Conservation (phyloP, 352 stramenopile genomes). For the Globisporangium recalcitrans region DNA sequence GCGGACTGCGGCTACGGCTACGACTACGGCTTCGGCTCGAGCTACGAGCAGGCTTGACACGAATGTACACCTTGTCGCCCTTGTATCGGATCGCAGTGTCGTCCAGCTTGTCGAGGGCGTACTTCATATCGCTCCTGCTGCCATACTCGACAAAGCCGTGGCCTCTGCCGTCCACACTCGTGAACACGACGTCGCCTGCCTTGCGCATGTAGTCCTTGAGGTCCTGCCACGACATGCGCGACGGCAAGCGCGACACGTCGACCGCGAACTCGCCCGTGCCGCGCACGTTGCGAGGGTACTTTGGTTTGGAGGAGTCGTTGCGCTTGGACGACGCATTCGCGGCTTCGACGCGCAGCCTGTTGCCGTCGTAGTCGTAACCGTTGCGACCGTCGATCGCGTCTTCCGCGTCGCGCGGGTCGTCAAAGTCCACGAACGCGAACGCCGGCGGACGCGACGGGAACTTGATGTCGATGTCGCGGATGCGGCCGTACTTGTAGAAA, state of each 20-base stretch:
- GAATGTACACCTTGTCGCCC: slow-evolving; percentile 46
- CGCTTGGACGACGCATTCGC: slow-evolving; percentile 33
- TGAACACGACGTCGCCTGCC: slow-evolving; percentile 58
- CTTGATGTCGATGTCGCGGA: slow-evolving; percentile 64
- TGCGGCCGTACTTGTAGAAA: slow-evolving; percentile 70
- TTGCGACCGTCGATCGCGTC: slow-evolving; percentile 49
- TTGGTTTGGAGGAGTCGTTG: slow-evolving; percentile 12
- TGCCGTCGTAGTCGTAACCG: slow-evolving; percentile 56
- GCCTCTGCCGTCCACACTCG: slow-evolving; percentile 65
- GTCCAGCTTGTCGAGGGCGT: slow-evolving; percentile 61
- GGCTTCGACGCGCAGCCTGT: slow-evolving; percentile 49
- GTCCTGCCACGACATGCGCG: slow-evolving; percentile 56
- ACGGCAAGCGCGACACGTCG: slow-evolving; percentile 49
- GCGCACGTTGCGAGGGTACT: slow-evolving; percentile 41
- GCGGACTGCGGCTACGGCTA: slow-evolving; percentile 26
- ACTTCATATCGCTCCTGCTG: slow-evolving; percentile 68
- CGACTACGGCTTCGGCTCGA: slow-evolving; percentile 33
- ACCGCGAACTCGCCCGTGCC: slow-evolving; percentile 53
- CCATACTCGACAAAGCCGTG: slow-evolving; percentile 61
- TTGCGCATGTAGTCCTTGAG: slow-evolving; percentile 70
- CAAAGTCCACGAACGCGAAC: slow-evolving; percentile 76
- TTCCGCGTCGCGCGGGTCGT: slow-evolving; percentile 60
- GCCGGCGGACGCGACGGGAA: slow-evolving; percentile 51
- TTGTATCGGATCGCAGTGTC: slow-evolving; percentile 53
- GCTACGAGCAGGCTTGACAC: slow-evolving; percentile 29